Base-by-base conservation (phyloP, 805 yeast genomes). In the Candida schatavii region DNA sequence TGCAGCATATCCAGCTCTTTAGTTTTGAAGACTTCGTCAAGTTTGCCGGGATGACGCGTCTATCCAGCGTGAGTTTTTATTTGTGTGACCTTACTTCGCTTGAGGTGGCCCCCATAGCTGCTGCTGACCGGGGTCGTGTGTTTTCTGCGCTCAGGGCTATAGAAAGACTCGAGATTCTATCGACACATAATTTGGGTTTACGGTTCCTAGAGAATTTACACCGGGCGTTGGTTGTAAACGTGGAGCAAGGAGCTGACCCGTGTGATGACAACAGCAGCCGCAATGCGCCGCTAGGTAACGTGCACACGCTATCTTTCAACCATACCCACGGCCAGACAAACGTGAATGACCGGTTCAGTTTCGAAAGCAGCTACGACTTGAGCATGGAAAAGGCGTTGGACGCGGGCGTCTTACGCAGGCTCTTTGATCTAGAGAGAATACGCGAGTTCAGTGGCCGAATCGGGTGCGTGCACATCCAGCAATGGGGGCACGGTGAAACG, bases 291-390 rank as follows among this genome's bases (percentile, higher is more conserved):
- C n/a, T n/a, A n/a, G n/a, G n/a, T 15, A 39, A 39, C 30, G 37
- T 46, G 3, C 32, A 13, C 2, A 28, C 28, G 14, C 30, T 48
- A 3, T 21, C 27, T 7, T n/a, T 48, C 21, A 48, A 46, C 35
- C 51, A 48, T 37, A 30, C 31, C 27, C 51, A 48, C 22, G 47
- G 47, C 5, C 43, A 41, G 35, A 33, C 35, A n/a, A 23, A 22
- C 21, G 28, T 31, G 11, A 40, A 39, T 9, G 36, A 14, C 26
- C 31, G 34, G 15, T 47, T 35, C 22, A 42, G 20, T 26, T 39
- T 41, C n/a, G 23, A 15, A 9, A 25, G 23, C 27, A 25, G 23
- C 19, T 47, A 47, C 23, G 47, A 31, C 17, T 4, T 31, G 13
- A 22, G 23, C 13, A 31, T 38, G 29, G 49, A 46, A 32, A 25